Percentiles rank a stretch among this genome's conserved stretches.
Conservation (phyloP, 2,329 filamentous ascomycete genomes). For the Monilinia laxa region DNA sequence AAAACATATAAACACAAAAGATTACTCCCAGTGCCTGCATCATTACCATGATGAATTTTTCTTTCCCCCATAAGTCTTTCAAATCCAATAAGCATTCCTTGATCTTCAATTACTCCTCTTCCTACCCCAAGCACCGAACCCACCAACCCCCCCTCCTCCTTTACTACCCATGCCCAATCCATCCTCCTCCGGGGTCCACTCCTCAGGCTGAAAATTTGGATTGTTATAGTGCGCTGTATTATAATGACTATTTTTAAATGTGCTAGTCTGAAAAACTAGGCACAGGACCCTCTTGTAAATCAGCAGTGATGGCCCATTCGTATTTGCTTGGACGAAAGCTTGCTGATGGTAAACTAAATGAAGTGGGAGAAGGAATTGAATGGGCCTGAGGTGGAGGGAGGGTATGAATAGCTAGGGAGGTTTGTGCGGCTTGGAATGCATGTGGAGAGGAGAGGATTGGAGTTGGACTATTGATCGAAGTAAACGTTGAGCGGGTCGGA, state of each 20-base stretch:
- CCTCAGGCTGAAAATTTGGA: constrained; percentile 58
- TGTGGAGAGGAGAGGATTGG: constrained; percentile 21
- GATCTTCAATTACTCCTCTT: constrained; percentile 19
- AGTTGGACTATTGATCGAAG: constrained; percentile 23
- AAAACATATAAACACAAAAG: constrained; percentile 4
- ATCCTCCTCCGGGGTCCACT: constrained; percentile 44
- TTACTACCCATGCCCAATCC: constrained; percentile 26
- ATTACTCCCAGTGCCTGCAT: constrained; percentile 6
- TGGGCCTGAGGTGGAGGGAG: constrained; percentile 30
- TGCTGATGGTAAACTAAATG: constrained; percentile 22
- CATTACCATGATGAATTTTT: constrained; percentile 14
- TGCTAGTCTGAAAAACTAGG: constrained; percentile 48
- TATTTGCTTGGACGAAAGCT: constrained; percentile 41
- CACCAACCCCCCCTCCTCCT: constrained; percentile 8
- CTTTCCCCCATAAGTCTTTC: too few relatives aligned
- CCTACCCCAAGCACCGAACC: constrained; percentile 19
- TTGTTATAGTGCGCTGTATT: constrained; percentile 68
- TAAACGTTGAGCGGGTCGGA: constrained; percentile 27
- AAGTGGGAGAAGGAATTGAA: constrained; percentile 26
- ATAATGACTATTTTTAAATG: constrained; percentile 66
- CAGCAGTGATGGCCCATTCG: constrained; percentile 38
- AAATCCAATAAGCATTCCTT: not conserved
- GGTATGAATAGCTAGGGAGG: constrained; percentile 28
- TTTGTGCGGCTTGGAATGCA: constrained; percentile 9
- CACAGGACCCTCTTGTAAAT: constrained; percentile 37